phyloP scores from a whole-genome alignment of 2,329 filamentous ascomycete genomes.

The Penicillium janthinellum region DNA sequence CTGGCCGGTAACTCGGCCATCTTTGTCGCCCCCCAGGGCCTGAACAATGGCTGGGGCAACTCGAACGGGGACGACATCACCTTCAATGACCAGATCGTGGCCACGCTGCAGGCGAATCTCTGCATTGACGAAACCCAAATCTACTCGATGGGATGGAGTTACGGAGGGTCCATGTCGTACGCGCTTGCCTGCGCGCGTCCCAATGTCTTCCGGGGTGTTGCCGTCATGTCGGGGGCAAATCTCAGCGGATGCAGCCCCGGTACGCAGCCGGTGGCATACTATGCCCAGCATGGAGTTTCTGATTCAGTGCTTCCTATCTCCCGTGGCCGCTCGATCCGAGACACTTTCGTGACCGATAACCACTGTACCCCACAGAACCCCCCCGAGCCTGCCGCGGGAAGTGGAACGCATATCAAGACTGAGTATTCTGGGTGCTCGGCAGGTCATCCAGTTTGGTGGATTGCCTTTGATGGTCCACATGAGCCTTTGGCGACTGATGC shows the following conservation, averaged over 20 bases:
- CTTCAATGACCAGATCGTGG: slow-evolving; percentile 46
- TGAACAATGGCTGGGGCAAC: slow-evolving; percentile 46
- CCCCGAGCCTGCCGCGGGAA: not conserved
- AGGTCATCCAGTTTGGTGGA: slow-evolving; percentile 1
- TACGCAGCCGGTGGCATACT: slow-evolving; percentile 44
- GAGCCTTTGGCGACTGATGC: not conserved
- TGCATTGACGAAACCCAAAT: slow-evolving; percentile 47
- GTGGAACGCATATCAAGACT: slow-evolving; percentile 1
- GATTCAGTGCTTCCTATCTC: slow-evolving; percentile 38
- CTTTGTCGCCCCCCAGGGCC: slow-evolving; percentile 43
- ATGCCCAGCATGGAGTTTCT: slow-evolving; percentile 44
- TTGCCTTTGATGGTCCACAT: slow-evolving; percentile 1
- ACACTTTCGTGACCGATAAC: slow-evolving; percentile 1
- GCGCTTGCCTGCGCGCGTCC: slow-evolving; percentile 47
- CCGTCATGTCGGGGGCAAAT: slow-evolving; percentile 36
- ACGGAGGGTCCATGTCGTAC: slow-evolving; percentile 49
- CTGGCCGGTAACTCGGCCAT: slow-evolving; percentile 50
- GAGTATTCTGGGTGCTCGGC: not conserved
- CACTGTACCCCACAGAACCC: slow-evolving; percentile 1
- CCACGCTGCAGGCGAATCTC: slow-evolving; percentile 42
- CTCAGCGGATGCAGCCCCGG: slow-evolving; percentile 43
- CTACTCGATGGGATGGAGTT: slow-evolving; percentile 51
- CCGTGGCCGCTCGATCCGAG: not conserved
- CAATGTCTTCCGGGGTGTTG: slow-evolving; percentile 44
- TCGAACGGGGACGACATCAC: slow-evolving; percentile 45